These are phyloP conservation scores for Lachancea dasiensis DNA, from an alignment of 805 yeast species.

Conservation along the genomic window DNA sequence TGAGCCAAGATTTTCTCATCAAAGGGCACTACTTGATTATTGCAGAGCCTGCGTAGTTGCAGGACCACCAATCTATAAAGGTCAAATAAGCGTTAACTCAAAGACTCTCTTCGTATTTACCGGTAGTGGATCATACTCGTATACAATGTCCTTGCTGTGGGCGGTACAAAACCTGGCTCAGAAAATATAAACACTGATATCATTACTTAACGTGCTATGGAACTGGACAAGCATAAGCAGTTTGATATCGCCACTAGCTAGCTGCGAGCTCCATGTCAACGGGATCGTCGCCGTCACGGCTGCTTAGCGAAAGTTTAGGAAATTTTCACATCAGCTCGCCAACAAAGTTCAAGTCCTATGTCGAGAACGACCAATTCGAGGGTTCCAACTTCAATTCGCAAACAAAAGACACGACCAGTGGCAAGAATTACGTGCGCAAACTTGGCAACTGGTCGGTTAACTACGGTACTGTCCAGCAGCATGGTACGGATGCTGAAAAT, in stretches of 20 bases:
- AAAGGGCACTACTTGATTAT: too few species aligned
- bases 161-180: background rate
- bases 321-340: constrained; percentile 24
- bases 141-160: too few species aligned
- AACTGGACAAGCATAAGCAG: too few species aligned
- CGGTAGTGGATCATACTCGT: too few species aligned
- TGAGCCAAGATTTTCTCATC: too few species aligned
- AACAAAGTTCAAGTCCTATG: constrained; percentile 9
- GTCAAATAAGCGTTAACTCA: too few species aligned
- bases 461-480: constrained; percentile 22
- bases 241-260: background rate
- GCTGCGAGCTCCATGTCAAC: constrained; percentile 6
- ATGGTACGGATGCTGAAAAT: constrained; percentile 8
- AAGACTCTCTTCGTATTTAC: too few species aligned
- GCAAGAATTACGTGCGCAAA: constrained; percentile 10
- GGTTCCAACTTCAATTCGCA: constrained; percentile 8
- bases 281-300: constrained; percentile 9
- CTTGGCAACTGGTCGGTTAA: constrained; percentile 25
- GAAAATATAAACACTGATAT: background rate
- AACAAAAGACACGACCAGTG: constrained; percentile 1
- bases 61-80: too few species aligned
- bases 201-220: background rate
- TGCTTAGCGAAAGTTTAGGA: constrained; percentile 16
- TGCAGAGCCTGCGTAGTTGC: too few species aligned
- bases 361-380: constrained; percentile 6